phyloP scores from a whole-genome alignment of 495 filamentous ascomycete species.

The Cercophora samala region DNA sequence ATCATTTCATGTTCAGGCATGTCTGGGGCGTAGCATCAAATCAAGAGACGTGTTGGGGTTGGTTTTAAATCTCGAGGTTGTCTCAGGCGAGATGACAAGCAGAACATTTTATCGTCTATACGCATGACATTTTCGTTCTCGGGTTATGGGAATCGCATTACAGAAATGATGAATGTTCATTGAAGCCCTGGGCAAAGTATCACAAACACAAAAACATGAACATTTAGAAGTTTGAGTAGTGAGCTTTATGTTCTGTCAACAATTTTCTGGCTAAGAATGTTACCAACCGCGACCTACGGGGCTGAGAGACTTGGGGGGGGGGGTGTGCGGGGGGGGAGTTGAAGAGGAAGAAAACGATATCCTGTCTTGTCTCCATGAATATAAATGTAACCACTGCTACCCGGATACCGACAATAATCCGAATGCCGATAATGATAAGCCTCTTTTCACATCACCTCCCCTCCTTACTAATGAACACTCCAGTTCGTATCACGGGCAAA shows the following conservation, averaged over 20 bases:
- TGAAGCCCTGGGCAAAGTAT: too few species aligned
- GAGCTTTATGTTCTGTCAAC: too few species aligned
- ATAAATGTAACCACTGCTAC: not conserved
- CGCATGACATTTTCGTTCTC: too few species aligned
- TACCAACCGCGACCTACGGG: too few species aligned
- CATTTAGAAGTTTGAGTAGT: not conserved
- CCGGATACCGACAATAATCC: not conserved
- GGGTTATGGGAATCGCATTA: too few species aligned
- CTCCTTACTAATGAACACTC: not conserved
- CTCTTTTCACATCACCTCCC: not conserved
- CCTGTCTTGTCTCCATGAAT: too few species aligned
- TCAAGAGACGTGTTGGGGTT: too few species aligned
- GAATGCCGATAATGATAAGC: not conserved
- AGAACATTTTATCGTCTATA: not conserved
- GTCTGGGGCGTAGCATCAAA: not conserved
- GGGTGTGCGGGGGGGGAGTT: too few species aligned
- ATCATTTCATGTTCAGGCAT: not conserved
- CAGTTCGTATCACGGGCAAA: not conserved
- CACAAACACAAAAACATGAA: not conserved
- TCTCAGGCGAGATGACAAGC: not conserved
- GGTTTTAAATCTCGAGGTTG: not conserved
- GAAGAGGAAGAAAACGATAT: too few species aligned
- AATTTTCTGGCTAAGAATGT: too few species aligned
- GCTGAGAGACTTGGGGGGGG: too few species aligned
- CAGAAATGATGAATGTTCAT: too few species aligned